Conservation (phyloP, 352 stramenopile species). For the Globisporangium barbulae region DNA sequence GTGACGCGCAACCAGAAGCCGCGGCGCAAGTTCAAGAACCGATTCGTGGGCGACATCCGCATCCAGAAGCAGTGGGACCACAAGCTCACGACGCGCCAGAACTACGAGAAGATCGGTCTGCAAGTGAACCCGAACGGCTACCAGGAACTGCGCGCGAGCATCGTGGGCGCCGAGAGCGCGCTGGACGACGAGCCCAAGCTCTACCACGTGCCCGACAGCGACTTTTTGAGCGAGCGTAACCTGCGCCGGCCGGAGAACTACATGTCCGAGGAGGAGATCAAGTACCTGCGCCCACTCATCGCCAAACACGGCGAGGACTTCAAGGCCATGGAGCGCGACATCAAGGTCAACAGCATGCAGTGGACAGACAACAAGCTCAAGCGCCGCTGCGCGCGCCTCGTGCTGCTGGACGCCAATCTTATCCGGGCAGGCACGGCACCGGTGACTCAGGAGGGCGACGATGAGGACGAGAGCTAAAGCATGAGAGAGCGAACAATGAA, state of each 20-base stretch:
- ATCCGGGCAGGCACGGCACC: slow-evolving; percentile 32
- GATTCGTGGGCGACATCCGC: slow-evolving; percentile 66
- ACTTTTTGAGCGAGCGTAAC: slow-evolving; percentile 77
- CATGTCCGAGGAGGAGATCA: slow-evolving; percentile 75
- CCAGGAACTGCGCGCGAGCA: slow-evolving; percentile 41
- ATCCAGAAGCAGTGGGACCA: slow-evolving; percentile 78
- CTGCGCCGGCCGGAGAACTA: slow-evolving; percentile 63
- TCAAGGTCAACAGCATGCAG: slow-evolving; percentile 85
- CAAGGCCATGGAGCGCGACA: slow-evolving; percentile 75
- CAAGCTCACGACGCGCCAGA: slow-evolving; percentile 75
- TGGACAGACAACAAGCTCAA: slow-evolving; percentile 76
- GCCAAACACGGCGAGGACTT: slow-evolving; percentile 73
- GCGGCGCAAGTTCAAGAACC: slow-evolving; percentile 69
- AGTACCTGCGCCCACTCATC: slow-evolving; percentile 69
- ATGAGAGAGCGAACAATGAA: slow-evolving; percentile 21
- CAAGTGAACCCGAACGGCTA: slow-evolving; percentile 64
- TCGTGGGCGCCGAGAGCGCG: slow-evolving; percentile 41
- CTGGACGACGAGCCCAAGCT: slow-evolving; percentile 60
- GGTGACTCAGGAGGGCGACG: slow-evolving; percentile 14
- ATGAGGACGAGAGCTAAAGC: slow-evolving; percentile 15
- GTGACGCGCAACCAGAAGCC: slow-evolving; percentile 68
- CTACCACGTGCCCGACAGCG: slow-evolving; percentile 76
- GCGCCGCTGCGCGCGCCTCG: slow-evolving; percentile 64
- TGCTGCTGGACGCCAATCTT: slow-evolving; percentile 72
- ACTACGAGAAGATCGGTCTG: slow-evolving; percentile 75